phyloP scores from a whole-genome alignment of 805 yeast species.

The Scheffersomyces spartinae region DNA sequence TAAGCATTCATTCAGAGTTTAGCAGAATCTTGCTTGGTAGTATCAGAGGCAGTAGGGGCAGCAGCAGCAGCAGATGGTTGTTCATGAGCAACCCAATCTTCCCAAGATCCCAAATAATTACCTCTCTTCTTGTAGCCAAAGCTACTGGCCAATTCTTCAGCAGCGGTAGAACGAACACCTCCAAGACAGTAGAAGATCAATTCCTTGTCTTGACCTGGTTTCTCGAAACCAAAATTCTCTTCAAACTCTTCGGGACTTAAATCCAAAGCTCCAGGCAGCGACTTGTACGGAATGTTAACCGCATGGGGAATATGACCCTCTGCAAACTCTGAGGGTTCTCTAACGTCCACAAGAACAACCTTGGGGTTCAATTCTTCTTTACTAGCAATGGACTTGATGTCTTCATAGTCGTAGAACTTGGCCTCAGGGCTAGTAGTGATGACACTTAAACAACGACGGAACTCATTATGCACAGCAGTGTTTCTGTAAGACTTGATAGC shows the following conservation, averaged over 20 bases:
- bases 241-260: conserved; percentile 69
- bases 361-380: conserved; percentile 30
- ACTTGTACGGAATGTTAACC: conserved; percentile 77
- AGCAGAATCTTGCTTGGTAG: no score
- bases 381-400: conserved; percentile 33
- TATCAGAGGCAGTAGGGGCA: no score
- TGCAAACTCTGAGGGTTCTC: conserved; percentile 76
- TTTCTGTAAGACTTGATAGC: no score
- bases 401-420: conserved; percentile 39
- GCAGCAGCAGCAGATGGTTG: no score
- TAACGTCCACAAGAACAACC: conserved; percentile 68
- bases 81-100: conserved; percentile 60
- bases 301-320: conserved; percentile 78
- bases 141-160: conserved; percentile 84
- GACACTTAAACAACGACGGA: no score
- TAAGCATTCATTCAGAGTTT: no score
- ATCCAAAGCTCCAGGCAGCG: conserved; percentile 87
- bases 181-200: conserved; percentile 85
- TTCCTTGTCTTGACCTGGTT: conserved; percentile 63
- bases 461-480: no score
- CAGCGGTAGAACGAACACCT: conserved; percentile 83
- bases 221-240: conserved; percentile 68
- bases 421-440: conserved; percentile 30
- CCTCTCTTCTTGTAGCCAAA: conserved; percentile 80
- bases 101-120: conserved; percentile 77